Base-by-base conservation (phyloP, 2,329 filamentous ascomycete species). In the Phaeophleospora eucalypticola region DNA sequence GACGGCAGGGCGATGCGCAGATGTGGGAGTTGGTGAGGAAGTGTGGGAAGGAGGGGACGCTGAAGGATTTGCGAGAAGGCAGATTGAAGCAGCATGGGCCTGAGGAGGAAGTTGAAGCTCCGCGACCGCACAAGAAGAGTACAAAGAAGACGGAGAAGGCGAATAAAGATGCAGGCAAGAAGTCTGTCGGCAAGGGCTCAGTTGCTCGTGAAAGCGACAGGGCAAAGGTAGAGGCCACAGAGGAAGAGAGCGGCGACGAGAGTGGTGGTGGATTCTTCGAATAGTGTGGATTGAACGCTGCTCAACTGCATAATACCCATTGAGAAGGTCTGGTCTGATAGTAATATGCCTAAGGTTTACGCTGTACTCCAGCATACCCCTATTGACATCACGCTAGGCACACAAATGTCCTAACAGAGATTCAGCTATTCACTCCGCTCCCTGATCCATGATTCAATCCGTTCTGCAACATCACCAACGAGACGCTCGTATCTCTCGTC, bases 21-120 rank as follows among this genome's bases (percentile, higher is more conserved):
- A 78, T 89, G 71, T 89, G 86, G 86, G 68, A 69, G 14, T 68
- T 75, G 12, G 76, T 91, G 15, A 84, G 87, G 68, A 72, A 79
- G 58, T 77, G 82, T 10, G 81, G 85, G 72, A 69, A 72, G 43
- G 71, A 80, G 32, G 81, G 81, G 4, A 70, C 70, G 12, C 61
- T 86, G 42, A 73, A 78, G 49, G 68, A 63, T 43, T 59, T 86
- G 41, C 73, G 81, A 42, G 79, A 85, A 55, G 75, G 81, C 49
- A 67, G 57, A 49, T 54, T 68, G 19, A 41, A 48, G 20, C 39
- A 41, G 21, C 24, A 46, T 15, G 48, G 19, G 18, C 29, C 43
- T 16, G 46, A 51, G 4, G 39, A 46, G 15, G 44, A 42, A 24
- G 38, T 35, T 18, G 33, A n/a, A 20, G 32, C 17, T 20, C 36